phyloP scores from a whole-genome alignment of 352 stramenopile species.

The Phytophthora podocarpi region DNA sequence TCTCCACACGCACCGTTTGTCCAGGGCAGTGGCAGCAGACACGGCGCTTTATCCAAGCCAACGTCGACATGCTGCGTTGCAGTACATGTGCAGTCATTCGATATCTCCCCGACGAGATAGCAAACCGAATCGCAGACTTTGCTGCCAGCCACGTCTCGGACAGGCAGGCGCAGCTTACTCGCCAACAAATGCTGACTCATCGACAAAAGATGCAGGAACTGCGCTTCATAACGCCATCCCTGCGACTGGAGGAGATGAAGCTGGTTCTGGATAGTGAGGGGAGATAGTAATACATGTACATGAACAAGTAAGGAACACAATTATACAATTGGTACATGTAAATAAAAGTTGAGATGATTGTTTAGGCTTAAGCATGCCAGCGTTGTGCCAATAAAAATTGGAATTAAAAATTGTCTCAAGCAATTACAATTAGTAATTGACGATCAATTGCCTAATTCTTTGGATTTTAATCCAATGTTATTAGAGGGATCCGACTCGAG shows the following conservation, averaged over 20 bases:
- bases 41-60: conserved; percentile 21
- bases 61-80: conserved; percentile 12
- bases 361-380: too few relatives aligned
- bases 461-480: too few relatives aligned
- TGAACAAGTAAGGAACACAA: too few relatives aligned
- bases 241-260: conserved; percentile 7
- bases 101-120: conserved; percentile 11
- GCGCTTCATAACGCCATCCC: conserved; percentile 18
- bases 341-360: too few relatives aligned
- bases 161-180: background rate
- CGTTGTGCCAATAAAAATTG: too few relatives aligned
- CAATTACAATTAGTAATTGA: too few relatives aligned
- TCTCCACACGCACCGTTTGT: conserved; percentile 12
- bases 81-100: background rate
- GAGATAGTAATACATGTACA: too few relatives aligned
- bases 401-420: too few relatives aligned
- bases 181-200: background rate
- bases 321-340: too few relatives aligned
- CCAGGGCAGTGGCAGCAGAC: conserved; percentile 19
- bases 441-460: too few relatives aligned
- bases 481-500: too few relatives aligned
- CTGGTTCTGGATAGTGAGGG: too few relatives aligned
- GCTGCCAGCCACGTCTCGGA: conserved; percentile 8
- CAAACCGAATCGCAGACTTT: conserved; percentile 8
- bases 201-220: conserved; percentile 15